Conservation (phyloP, 192 early-diverging fungal genomes). For the Coemansia sp. region DNA sequence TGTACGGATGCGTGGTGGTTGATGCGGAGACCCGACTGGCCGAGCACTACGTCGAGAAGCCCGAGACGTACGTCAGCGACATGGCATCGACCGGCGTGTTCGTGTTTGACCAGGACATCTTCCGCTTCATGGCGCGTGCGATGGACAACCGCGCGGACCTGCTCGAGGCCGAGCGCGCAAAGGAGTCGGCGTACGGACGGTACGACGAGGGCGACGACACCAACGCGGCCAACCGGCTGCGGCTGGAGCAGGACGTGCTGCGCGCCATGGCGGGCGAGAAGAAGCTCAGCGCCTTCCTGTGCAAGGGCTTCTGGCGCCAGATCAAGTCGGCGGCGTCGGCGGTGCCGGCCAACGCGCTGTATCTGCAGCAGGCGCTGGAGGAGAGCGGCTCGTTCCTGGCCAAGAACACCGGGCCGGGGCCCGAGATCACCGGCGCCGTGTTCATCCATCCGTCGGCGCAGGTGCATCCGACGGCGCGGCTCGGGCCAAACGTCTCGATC, state of each 20-base stretch:
- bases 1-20: conserved; percentile 94
- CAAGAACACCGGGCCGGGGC: conserved; percentile 47
- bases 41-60: conserved; percentile 98
- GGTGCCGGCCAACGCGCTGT: conserved; percentile 91
- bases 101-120: conserved; percentile 87
- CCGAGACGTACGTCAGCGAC: conserved; percentile 93
- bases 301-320: conserved; percentile 92
- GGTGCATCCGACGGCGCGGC: conserved; percentile 89
- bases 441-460: conserved; percentile 94
- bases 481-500: conserved; percentile 96
- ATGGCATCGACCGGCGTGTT: conserved; percentile 95
- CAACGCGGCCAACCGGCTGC: conserved; percentile 66
- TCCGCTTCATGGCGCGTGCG: conserved; percentile 79
- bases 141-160: conserved; percentile 64
- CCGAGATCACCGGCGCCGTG: conserved; percentile 86
- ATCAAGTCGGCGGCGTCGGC: conserved; percentile 95
- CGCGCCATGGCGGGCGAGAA: conserved; percentile 77
- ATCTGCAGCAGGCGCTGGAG: conserved; percentile 79
- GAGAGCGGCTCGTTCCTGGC: conserved; percentile 64
- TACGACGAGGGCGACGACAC: conserved; percentile 34
- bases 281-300: conserved; percentile 87
- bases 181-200: conserved; percentile 58
- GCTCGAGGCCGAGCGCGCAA: conserved; percentile 53
- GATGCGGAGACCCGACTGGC: conserved; percentile 87
- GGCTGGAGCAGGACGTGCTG: conserved; percentile 93